Percentiles rank a stretch among this genome's conserved stretches.
phyloP scores from a whole-genome alignment of 257 asterid species.

The Solanum sejunctum region DNA sequence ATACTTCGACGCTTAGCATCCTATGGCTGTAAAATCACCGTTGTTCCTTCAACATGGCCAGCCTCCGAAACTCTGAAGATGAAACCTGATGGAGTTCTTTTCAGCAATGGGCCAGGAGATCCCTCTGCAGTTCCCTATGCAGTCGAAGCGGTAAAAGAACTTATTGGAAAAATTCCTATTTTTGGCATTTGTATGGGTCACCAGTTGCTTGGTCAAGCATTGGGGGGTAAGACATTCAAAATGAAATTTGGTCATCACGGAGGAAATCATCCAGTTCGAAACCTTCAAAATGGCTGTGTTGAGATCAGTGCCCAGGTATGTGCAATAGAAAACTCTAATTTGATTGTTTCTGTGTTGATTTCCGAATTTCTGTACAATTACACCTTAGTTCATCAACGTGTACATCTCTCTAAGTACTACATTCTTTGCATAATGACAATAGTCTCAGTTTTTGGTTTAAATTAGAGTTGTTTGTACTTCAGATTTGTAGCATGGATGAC shows the following conservation, averaged over 20 bases:
- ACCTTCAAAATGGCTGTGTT: constrained; percentile 59
- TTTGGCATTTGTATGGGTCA: constrained; percentile 99
- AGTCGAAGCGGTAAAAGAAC: constrained; percentile 66
- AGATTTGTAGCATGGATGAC: not conserved
- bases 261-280: constrained; percentile 93
- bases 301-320: constrained; percentile 95
- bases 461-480: not conserved
- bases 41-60: constrained; percentile 91
- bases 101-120: constrained; percentile 97
- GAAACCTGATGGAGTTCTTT: constrained; percentile 89
- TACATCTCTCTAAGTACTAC: not conserved
- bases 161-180: constrained; percentile 71
- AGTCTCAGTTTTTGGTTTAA: not conserved
- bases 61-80: constrained; percentile 76
- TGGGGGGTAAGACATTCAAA: constrained; percentile 92
- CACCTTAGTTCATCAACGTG: not conserved
- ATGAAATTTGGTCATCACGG: constrained; percentile 99
- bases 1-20: constrained; percentile 86
- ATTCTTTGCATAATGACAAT: not conserved
- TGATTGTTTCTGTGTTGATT: not conserved
- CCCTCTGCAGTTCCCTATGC: constrained; percentile 99
- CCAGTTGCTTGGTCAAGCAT: constrained; percentile 94
- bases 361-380: not conserved
- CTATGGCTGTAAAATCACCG: constrained; percentile 83
- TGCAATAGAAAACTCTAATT: not conserved